Percentiles rank a stretch among this genome's conserved stretches.
Conservation (phyloP, 345 rosid species). For the Mangifera indica region DNA sequence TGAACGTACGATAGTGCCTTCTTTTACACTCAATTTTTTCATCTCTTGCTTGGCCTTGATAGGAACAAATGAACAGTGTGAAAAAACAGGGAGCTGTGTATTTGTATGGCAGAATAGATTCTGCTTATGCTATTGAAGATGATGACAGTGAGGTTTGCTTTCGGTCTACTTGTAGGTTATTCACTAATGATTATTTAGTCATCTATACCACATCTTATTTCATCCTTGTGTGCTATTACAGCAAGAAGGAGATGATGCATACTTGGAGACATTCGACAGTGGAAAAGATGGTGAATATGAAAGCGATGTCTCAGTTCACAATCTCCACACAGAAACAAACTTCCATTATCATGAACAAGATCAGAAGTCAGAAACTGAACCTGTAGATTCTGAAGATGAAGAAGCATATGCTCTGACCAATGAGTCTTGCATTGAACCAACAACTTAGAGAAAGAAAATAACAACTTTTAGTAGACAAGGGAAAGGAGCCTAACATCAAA, state of each 20-base stretch:
- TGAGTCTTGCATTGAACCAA: neutral
- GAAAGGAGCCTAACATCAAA: neutral
- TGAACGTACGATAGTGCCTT: neutral
- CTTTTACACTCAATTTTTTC: neutral
- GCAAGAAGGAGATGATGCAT: constrained; percentile 56
- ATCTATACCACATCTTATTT: neutral
- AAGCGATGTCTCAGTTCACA: constrained; percentile 15
- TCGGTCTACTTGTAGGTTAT: constrained; percentile 5
- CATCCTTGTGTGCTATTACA: constrained; percentile 16
- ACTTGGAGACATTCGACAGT: constrained; percentile 29
- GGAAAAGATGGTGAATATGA: constrained; percentile 35
- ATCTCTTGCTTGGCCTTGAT: constrained; percentile 16
- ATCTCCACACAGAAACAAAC: constrained; percentile 22
- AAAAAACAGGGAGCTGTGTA: constrained; percentile 55
- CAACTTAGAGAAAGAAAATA: constrained; percentile 3
- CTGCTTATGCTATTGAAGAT: constrained; percentile 59
- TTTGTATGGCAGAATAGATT: constrained; percentile 61
- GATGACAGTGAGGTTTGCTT: constrained; percentile 49
- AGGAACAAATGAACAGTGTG: constrained; percentile 68
- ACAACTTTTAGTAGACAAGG: neutral
- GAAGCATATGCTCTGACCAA: constrained; percentile 3
- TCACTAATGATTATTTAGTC: neutral
- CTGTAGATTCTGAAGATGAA: constrained; percentile 10
- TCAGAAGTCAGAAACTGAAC: constrained; percentile 21
- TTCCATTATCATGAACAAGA: constrained; percentile 25